Evolutionary conservation across 2,329 filamentous ascomycete species (phyloP).

Genomic region (Blastomyces gilchristii): DNA sequence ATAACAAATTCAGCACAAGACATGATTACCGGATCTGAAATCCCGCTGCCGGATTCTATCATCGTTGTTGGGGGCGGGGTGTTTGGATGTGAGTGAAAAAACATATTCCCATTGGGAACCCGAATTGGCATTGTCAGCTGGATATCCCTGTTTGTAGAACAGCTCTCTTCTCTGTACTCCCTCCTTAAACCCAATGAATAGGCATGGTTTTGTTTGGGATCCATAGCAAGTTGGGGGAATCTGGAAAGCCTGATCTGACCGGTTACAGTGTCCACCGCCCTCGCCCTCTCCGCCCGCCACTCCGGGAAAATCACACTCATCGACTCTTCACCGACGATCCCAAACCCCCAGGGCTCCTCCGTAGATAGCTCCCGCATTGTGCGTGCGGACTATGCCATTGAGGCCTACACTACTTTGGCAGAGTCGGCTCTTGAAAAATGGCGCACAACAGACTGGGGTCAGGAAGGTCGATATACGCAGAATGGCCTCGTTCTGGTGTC

Average conservation of each 20-base stretch:
- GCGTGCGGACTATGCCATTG: constrained; percentile 69
- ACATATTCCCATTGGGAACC: neutral
- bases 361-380: constrained; percentile 54
- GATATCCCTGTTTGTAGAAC: neutral
- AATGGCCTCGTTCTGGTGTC: constrained; percentile 36
- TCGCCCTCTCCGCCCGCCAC: constrained; percentile 54
- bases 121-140: neutral
- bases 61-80: constrained; percentile 36
- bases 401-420: constrained; percentile 65
- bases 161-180: neutral
- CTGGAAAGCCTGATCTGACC: neutral
- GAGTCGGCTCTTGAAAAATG: constrained; percentile 60
- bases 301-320: constrained; percentile 47
- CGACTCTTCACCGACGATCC: constrained; percentile 46
- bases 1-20: neutral
- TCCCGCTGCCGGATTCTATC: constrained; percentile 28
- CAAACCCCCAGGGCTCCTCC: constrained; percentile 49
- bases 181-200: neutral
- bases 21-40: neutral
- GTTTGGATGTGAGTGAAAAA: constrained; percentile 31
- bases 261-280: constrained; percentile 50
- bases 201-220: neutral
- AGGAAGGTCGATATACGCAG: constrained; percentile 35
- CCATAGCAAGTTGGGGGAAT: neutral
- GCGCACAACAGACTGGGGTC: constrained; percentile 40